Evolutionary conservation across 306 rosid species (phyloP), one percentile per base, ranked within the genome.

Genomic region (Lathyrus tuberosus): DNA sequence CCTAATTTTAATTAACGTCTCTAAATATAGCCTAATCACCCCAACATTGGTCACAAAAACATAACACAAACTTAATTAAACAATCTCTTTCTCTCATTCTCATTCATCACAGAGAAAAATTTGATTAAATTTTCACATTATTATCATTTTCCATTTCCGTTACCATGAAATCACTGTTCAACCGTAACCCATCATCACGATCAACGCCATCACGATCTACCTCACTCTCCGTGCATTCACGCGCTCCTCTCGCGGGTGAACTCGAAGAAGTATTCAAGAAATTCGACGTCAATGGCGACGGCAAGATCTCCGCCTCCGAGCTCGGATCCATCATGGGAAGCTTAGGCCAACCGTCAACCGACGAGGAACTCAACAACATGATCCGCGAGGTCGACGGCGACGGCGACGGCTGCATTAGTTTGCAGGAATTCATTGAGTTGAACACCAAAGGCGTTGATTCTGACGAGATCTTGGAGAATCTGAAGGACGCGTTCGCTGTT

Each of bases 381-480:
- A 94, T 91, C 68, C 38, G 28, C 0, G 99, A 88, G 81, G 91
- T 91, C 1, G 99, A 94, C 9, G 60, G 78, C 0, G 96, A 94
- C 44, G 99, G 96, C 11, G 99, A 94, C 15, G 95, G 97, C 1
- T 79, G 59, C 83, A 91, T 94, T 8, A 89, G 80, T 37, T 76
- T 94, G 3, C 52, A 73, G 0, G 96, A 94, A 70, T 94, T 94
- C 73, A 72, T 88, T 0, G 96, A 87, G 67, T 48, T 94, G 10
- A 91, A 94, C 56, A 94, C 96, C 1, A 83, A 87, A 17, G 99
- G 83, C 9, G 71, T 91, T 6, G 97, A 94, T 69, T 72, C 95
- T 0, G 70, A 67, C 0, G 99, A 94, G 88, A 85, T 78, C 7
- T 6, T 92, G 61, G 85, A 72, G 83, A 92, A 84, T 51, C 78